These are phyloP conservation scores for Phytophthora constricta DNA, from an alignment of 352 stramenopile species.

Conservation along the genomic window DNA sequence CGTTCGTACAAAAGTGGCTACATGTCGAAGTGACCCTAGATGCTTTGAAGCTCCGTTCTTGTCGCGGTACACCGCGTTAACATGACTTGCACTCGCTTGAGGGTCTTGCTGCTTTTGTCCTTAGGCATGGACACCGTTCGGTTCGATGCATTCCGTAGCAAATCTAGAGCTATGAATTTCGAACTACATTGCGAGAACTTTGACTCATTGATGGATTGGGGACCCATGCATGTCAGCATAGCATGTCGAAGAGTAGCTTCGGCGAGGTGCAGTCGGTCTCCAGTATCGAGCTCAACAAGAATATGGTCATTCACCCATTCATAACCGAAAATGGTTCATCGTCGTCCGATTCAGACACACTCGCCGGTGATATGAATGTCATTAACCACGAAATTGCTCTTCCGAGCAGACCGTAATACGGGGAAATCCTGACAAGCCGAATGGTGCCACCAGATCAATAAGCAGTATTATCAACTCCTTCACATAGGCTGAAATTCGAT, in stretches of 20 bases:
- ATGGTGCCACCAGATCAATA: slow-evolving; percentile 6
- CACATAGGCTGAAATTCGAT: slow-evolving; percentile 1
- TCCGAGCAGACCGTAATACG: slow-evolving; percentile 5
- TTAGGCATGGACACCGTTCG: slow-evolving; percentile 8
- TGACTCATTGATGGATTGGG: slow-evolving; percentile 24
- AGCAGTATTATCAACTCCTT: not conserved
- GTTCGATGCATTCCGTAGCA: not conserved
- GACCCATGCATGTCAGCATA: slow-evolving; percentile 21
- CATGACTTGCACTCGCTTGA: not conserved
- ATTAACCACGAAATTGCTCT: slow-evolving; percentile 8
- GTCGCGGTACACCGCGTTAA: not conserved
- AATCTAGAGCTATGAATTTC: slow-evolving; percentile 3
- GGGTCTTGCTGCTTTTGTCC: slow-evolving; percentile 12
- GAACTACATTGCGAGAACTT: slow-evolving; percentile 19
- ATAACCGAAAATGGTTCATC: slow-evolving; percentile 19
- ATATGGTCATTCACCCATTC: slow-evolving; percentile 39
- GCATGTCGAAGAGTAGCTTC: not conserved
- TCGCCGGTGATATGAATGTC: not conserved
- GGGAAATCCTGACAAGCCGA: slow-evolving; percentile 9
- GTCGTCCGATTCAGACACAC: slow-evolving; percentile 4
- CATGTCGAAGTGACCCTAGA: slow-evolving; percentile 23
- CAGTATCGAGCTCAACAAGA: slow-evolving; percentile 13
- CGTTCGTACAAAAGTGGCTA: slow-evolving; percentile 13
- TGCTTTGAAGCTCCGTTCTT: slow-evolving; percentile 4
- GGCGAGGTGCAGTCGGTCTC: not conserved